A percentile compares a stretch with the other conserved stretches of the same genome.
Evolutionary conservation across 495 filamentous ascomycete genomes (phyloP).

Genomic region (Xylaria bambusicola): DNA sequence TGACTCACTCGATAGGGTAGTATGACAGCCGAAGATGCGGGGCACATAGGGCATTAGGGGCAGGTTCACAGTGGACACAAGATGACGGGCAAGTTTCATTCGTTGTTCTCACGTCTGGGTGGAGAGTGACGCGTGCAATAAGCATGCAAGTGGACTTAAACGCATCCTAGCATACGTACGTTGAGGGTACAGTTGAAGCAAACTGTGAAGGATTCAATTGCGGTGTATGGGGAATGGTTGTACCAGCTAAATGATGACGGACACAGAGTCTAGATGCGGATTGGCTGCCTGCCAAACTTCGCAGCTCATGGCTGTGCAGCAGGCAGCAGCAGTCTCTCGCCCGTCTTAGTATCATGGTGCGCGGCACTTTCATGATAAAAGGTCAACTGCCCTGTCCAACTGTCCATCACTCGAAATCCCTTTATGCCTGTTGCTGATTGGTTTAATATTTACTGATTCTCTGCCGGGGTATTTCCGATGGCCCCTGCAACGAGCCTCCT

Average conservation of each 20-base stretch:
- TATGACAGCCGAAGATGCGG: background rate
- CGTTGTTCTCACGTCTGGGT: background rate
- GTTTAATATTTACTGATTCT: no score
- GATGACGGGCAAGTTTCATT: background rate
- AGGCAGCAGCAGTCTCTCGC: constrained; percentile 1
- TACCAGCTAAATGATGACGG: background rate
- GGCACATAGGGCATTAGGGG: no score
- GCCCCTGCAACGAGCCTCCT: no score
- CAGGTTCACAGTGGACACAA: background rate
- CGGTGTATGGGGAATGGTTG: background rate
- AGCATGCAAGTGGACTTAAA: no score
- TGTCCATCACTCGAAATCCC: background rate
- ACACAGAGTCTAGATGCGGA: background rate
- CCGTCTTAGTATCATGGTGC: background rate
- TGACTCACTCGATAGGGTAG: constrained; percentile 6
- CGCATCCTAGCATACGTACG: no score
- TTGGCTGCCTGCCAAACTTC: background rate
- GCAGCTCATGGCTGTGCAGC: background rate
- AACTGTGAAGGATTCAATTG: background rate
- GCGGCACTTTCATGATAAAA: background rate
- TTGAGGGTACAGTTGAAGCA: no score
- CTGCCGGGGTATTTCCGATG: no score
- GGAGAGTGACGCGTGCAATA: background rate
- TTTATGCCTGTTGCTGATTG: no score
- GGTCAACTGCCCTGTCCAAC: background rate